Conservation (phyloP, 1,284 basidiomycete species). For the Papiliotrema nemorosa region DNA sequence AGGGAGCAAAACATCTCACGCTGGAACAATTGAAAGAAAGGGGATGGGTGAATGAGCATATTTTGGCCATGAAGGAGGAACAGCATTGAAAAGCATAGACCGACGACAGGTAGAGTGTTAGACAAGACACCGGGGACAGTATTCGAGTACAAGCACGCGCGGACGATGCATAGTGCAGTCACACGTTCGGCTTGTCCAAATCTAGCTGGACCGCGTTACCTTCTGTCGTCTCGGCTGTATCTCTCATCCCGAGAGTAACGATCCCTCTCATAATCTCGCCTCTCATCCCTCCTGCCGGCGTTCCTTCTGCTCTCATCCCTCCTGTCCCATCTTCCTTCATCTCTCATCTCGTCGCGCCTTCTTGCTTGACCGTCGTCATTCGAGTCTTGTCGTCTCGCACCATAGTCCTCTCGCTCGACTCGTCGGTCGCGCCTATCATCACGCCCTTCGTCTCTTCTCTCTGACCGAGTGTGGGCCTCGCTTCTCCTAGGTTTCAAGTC, state of each 20-base stretch:
- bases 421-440: no score
- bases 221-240: no score
- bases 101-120: neutral
- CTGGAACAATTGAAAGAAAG: conserved; percentile 41
- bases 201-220: no score
- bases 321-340: no score
- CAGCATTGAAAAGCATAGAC: conserved; percentile 7
- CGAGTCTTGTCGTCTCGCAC: neutral
- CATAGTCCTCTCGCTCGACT: neutral
- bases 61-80: conserved; percentile 35
- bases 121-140: neutral
- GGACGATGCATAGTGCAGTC: no score
- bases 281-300: no score
- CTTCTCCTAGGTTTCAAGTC: neutral
- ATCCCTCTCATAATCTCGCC: no score
- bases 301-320: no score
- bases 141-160: neutral
- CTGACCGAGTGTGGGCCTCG: neutral
- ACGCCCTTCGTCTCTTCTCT: no score
- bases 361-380: neutral
- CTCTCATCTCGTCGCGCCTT: no score
- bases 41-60: conserved; percentile 46
- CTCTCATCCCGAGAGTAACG: no score
- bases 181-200: no score
- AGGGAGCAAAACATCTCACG: conserved; percentile 49